Percentiles rank a stretch among this genome's conserved stretches.
phyloP scores from a whole-genome alignment of 2,329 filamentous ascomycete species.

The Diaporthe citriasiana region DNA sequence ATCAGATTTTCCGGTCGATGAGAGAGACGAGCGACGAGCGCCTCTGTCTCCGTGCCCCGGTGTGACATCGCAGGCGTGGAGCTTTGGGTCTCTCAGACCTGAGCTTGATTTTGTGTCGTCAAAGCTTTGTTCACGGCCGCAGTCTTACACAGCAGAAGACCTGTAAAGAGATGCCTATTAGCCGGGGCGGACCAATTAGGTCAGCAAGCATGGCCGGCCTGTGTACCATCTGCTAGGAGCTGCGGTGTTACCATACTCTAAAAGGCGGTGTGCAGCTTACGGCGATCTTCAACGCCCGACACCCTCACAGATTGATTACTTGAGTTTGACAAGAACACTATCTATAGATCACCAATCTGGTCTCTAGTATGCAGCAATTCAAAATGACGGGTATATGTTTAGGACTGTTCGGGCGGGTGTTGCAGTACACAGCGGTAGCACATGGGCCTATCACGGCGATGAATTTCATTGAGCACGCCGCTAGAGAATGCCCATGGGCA shows the following conservation, averaged over 20 bases:
- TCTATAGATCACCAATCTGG: too few species aligned
- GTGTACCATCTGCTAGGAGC: not conserved
- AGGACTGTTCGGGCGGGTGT: too few species aligned
- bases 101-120: not conserved
- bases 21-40: conserved; percentile 4
- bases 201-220: not conserved
- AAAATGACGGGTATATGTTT: too few species aligned
- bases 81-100: not conserved
- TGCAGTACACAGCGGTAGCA: too few species aligned
- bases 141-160: not conserved
- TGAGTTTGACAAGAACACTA: too few species aligned
- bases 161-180: not conserved
- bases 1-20: not conserved
- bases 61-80: not conserved
- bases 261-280: conserved; percentile 10
- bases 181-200: not conserved
- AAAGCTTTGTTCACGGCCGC: too few species aligned
- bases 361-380: too few species aligned
- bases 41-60: not conserved
- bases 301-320: too few species aligned
- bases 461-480: too few species aligned
- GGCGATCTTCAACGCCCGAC: not conserved
- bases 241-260: not conserved
- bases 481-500: too few species aligned
- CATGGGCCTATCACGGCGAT: too few species aligned